Percentiles rank a stretch among this genome's conserved stretches.
These are phyloP conservation scores for Protomyces arabidopsidicola DNA, from an alignment of 1,139 yeast species.

Conservation along the genomic window DNA sequence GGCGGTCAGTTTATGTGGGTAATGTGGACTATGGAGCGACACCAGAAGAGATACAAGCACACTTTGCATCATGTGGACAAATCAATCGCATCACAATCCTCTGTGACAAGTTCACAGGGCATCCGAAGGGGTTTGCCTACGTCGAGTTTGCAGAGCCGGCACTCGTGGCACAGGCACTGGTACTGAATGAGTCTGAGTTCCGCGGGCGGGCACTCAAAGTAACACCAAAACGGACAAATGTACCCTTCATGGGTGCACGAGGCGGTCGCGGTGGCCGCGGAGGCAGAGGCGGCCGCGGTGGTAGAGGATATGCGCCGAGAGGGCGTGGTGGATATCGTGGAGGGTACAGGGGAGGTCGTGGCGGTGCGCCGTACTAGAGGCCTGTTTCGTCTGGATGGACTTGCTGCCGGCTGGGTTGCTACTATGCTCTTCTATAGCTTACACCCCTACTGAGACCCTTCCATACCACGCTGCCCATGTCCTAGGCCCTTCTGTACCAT, in stretches of 20 bases:
- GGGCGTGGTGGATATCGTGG: slow-evolving; percentile 51
- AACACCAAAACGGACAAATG: slow-evolving; percentile 69
- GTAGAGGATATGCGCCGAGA: slow-evolving; percentile 51
- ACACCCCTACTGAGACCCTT: neutral
- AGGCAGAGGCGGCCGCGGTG: slow-evolving; percentile 34
- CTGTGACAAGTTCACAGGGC: slow-evolving; percentile 65
- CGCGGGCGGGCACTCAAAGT: slow-evolving; percentile 69
- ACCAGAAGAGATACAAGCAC: slow-evolving; percentile 76
- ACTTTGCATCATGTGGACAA: slow-evolving; percentile 67
- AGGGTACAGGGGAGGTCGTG: slow-evolving; percentile 44
- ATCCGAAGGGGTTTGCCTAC: slow-evolving; percentile 82
- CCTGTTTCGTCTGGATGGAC: slow-evolving; percentile 6
- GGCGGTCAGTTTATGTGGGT: slow-evolving; percentile 79
- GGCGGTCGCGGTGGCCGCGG: slow-evolving; percentile 49
- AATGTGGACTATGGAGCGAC: slow-evolving; percentile 77
- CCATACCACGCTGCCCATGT: no score
- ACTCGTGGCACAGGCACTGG: slow-evolving; percentile 61
- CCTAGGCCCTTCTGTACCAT: no score
- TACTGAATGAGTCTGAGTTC: slow-evolving; percentile 60
- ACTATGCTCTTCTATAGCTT: slow-evolving; percentile 30
- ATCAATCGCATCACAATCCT: slow-evolving; percentile 81
- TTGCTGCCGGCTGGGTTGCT: slow-evolving; percentile 30
- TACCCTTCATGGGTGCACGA: slow-evolving; percentile 57
- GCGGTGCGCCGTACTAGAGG: slow-evolving; percentile 35
- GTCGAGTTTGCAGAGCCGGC: slow-evolving; percentile 67